phyloP scores from a whole-genome alignment of 768 basidiomycete species.

The Gloeopeniophorella convolvens region DNA sequence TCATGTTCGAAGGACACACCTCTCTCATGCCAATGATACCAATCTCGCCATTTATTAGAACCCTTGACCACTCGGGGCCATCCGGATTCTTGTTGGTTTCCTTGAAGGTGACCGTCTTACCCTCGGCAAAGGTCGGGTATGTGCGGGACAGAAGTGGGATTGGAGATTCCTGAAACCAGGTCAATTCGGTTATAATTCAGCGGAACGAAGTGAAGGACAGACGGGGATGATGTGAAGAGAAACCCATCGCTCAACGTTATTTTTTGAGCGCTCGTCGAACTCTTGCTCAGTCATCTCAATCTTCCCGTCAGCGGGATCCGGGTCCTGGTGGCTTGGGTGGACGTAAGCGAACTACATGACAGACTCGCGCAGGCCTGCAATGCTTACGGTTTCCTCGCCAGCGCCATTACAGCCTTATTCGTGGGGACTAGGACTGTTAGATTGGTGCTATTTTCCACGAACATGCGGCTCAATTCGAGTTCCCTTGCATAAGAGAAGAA shows the following conservation, averaged over 20 bases:
- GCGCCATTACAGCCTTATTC: slow-evolving; percentile 81
- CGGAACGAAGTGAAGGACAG: slow-evolving; percentile 23
- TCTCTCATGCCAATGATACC: slow-evolving; percentile 55
- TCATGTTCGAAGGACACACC: slow-evolving; percentile 33
- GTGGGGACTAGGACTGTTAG: slow-evolving; percentile 74
- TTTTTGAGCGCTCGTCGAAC: slow-evolving; percentile 50
- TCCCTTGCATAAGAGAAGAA: slow-evolving; percentile 83
- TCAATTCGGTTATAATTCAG: neutral
- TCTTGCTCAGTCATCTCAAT: slow-evolving; percentile 61
- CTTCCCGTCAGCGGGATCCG: slow-evolving; percentile 34
- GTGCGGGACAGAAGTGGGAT: slow-evolving; percentile 39
- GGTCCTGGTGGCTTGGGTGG: slow-evolving; percentile 52
- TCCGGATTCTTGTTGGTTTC: slow-evolving; percentile 30
- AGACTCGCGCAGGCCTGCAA: too few species aligned
- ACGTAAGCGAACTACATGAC: neutral
- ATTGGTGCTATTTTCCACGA: slow-evolving; percentile 30
- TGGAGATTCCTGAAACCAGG: slow-evolving; percentile 36
- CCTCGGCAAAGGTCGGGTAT: slow-evolving; percentile 54
- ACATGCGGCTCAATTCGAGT: slow-evolving; percentile 47
- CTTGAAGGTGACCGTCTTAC: slow-evolving; percentile 51
- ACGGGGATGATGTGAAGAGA: slow-evolving; percentile 82
- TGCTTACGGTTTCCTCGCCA: slow-evolving; percentile 76
- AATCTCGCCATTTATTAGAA: slow-evolving; percentile 48
- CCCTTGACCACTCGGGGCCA: slow-evolving; percentile 50
- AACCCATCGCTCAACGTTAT: slow-evolving; percentile 75